Base-by-base conservation (phyloP, 2,329 filamentous ascomycete species). In the Aureobasidium sp. region DNA sequence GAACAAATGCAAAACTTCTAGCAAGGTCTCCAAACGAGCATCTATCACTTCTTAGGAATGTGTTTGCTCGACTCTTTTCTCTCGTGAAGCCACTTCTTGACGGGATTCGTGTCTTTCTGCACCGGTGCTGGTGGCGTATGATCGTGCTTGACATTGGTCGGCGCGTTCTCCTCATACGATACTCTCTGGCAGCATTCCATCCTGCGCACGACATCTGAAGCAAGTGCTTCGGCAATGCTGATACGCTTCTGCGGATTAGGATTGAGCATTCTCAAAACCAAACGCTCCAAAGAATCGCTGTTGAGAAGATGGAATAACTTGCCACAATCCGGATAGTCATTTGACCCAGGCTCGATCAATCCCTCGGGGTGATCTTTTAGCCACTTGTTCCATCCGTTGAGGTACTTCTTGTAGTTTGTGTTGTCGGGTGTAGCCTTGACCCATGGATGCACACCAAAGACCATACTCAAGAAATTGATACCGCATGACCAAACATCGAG, bases 401-500 rank as follows among this genome's bases (percentile, higher is more conserved):
- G 78, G 64, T 91, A 84, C 39, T 81, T 77, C 58, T 83, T 80
- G 75, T 90, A 94, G 66, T 83, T 81, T 71, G 81, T 73, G 66
- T 66, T 68, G 47, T 77, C 67, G 59, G 72, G 64, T 62, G 84
- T 83, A 1, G 90, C 89, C 65, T 84, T 84, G 55, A 82, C 79
- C 91, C 91, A 96, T 8, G 92, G 82, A 49, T 83, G 85, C 27
- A 85, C 89, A 47, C 84, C 83, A 68, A 88, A 89, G 42, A 83
- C 84, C 65, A 96, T 83, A 64, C 88, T 86, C 62, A 96, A 77
- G 81, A 90, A 93, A 66, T 94, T 87, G 62, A 96, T 86, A 29
- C 87, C 91, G 55, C 88, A 88, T 60, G 88, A 88, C 91, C 91
- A 96, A 13, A 95, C 87, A 69, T 96, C 91, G 13, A 95, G 78